Evolutionary conservation across 2,329 filamentous ascomycete genomes (phyloP).

Genomic region (Aspergillus fructus): DNA sequence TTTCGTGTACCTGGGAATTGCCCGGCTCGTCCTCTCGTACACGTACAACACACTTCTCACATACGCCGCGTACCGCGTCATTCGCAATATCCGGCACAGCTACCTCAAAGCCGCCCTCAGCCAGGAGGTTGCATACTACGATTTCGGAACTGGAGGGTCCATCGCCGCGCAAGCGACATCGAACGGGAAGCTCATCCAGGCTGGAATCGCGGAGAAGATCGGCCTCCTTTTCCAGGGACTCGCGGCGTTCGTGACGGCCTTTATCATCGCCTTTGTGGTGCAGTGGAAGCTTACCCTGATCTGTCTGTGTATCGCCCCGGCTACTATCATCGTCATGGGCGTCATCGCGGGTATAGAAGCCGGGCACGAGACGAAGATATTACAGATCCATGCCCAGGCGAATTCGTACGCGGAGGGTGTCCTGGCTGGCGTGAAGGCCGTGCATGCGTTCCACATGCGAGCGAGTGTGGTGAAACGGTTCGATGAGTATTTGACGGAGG

Average conservation of each 20-base stretch:
- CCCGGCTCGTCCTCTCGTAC: constrained; percentile 74
- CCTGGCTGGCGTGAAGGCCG: constrained; percentile 15
- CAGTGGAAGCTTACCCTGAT: constrained; percentile 95
- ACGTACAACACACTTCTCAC: constrained; percentile 86
- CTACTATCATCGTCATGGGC: constrained; percentile 74
- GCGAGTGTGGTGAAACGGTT: constrained; percentile 17
- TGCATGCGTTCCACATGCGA: constrained; percentile 24
- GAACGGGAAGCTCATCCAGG: constrained; percentile 89
- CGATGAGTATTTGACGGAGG: constrained; percentile 46
- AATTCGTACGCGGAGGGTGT: constrained; percentile 19
- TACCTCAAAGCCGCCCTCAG: constrained; percentile 82
- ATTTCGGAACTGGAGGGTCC: constrained; percentile 87
- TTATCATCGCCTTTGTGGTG: constrained; percentile 84
- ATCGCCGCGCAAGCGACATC: constrained; percentile 92
- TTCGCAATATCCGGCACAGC: constrained; percentile 73
- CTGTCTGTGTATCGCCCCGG: constrained; percentile 75
- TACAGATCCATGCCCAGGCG: constrained; percentile 63
- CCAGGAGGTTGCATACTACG: constrained; percentile 91
- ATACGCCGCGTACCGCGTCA: constrained; percentile 77
- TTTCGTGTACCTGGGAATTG: constrained; percentile 81
- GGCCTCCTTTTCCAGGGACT: constrained; percentile 72
- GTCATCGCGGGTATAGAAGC: constrained; percentile 71
- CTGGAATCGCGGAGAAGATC: constrained; percentile 89
- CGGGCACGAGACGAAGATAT: constrained; percentile 74
- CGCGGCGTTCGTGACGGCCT: constrained; percentile 82